Evolutionary conservation across 179 eudicot genomes (phyloP).

Genomic region (Silene coronaria): DNA sequence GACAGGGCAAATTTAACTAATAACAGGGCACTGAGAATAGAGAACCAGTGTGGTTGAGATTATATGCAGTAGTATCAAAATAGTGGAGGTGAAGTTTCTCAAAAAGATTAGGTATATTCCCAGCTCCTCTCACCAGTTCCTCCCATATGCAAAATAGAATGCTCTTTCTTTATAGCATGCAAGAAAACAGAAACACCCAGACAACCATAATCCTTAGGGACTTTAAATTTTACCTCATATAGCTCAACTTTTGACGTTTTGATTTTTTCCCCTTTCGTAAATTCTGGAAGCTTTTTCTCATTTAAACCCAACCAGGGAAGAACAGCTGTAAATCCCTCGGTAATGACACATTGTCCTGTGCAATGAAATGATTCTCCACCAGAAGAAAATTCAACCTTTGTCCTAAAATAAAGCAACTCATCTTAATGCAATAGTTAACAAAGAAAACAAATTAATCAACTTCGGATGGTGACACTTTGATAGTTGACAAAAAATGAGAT

Average conservation of each 20-base stretch:
- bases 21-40: background rate
- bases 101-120: background rate
- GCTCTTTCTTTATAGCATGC: background rate
- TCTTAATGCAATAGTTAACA: constrained; percentile 6
- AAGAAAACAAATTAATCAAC: constrained; percentile 5
- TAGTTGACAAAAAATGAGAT: background rate
- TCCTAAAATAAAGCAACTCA: constrained; percentile 39
- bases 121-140: background rate
- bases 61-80: background rate
- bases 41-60: background rate
- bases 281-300: constrained; percentile 79
- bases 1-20: background rate
- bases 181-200: background rate
- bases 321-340: constrained; percentile 68
- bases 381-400: constrained; percentile 62
- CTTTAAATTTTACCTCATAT: constrained; percentile 56
- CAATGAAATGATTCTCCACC: constrained; percentile 79
- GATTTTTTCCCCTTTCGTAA: constrained; percentile 64
- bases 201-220: background rate
- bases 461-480: background rate
- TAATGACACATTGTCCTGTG: constrained; percentile 59
- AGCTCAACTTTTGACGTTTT: constrained; percentile 64
- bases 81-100: background rate
- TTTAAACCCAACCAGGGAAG: constrained; percentile 89
- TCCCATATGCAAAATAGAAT: background rate